Base-by-base conservation (phyloP, 805 yeast genomes). In the Nakazawaea pomicola region DNA sequence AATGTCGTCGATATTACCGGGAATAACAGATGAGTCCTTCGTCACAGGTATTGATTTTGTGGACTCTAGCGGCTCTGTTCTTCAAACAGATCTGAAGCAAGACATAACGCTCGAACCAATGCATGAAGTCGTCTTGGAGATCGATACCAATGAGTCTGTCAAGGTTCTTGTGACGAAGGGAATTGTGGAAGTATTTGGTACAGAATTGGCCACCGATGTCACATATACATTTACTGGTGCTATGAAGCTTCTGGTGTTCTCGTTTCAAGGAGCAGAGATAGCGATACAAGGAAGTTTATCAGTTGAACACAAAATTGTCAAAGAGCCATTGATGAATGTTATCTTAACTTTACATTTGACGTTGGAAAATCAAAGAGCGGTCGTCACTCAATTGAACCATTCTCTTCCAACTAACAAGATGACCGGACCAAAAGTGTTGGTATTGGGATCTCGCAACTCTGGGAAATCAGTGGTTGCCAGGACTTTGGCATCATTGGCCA, bases 181-280 rank as follows among this genome's bases (percentile, higher is more conserved):
- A 3, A 70, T 80, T 2, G 96, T 87, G 2, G 99, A 93, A 62
- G 74, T 89, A 8, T 87, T 83, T 60, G 99, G 99, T 18, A 87
- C 96, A 3, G 99, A 93, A 57, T 72, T 93, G 18, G 85, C 96
- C 2, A 66, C 71, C 32, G 86, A 83, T 44, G 67, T 72, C 1
- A 84, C 78, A 17, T 82, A 78, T 51, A 55, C 61, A 3, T 79
- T 85, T 52, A 59, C 63, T 19, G 81, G 80, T 6, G 51, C 66
- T 0, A 62, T 71, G 46, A 76, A 76, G 40, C 62, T 74, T 4
- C 74, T 81, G 11, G 52, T 84, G 1, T 76, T 64, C 46, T 71
- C 89, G 1, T 76, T 76, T 48, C 76, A 74, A 27, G 95, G 95
- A 4, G 78, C 87, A 51, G 65, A 59, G 28, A 41, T 90, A 5